These are phyloP conservation scores for Thamnidium elegans DNA, from an alignment of 192 early-diverging fungal genomes.

Conservation along the genomic window DNA sequence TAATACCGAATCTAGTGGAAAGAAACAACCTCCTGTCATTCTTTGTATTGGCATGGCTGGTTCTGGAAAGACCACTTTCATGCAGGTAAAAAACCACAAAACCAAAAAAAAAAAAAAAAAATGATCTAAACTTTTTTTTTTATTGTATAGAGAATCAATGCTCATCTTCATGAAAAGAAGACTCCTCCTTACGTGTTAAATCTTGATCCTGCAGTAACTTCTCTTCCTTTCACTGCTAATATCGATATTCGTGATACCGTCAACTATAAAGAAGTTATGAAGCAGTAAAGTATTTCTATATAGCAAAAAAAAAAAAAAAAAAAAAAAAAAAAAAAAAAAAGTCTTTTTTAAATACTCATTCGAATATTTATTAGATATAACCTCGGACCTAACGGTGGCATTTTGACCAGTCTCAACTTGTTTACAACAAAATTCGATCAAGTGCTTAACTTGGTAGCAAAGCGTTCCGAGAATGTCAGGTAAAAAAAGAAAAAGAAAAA, in stretches of 20 bases:
- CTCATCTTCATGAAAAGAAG: conserved; percentile 75
- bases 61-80: conserved; percentile 93
- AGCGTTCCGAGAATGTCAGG: conserved; percentile 70
- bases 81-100: conserved; percentile 65
- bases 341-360: neutral
- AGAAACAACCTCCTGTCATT: conserved; percentile 59
- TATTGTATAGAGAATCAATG: conserved; percentile 70
- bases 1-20: no score
- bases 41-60: conserved; percentile 97
- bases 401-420: conserved; percentile 91
- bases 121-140: neutral
- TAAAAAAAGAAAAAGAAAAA: conserved; percentile 32
- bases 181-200: conserved; percentile 88
- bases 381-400: conserved; percentile 95
- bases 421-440: conserved; percentile 99
- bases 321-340: neutral
- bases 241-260: conserved; percentile 98
- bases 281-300: conserved; percentile 59
- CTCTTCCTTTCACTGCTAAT: conserved; percentile 90
- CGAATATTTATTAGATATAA: conserved; percentile 62
- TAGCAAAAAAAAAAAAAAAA: neutral
- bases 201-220: conserved; percentile 87
- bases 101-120: neutral
- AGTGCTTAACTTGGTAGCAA: conserved; percentile 82
- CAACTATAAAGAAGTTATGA: conserved; percentile 99